phyloP scores from a whole-genome alignment of 441 rosid species.

The Pelargonium fulgidum region DNA sequence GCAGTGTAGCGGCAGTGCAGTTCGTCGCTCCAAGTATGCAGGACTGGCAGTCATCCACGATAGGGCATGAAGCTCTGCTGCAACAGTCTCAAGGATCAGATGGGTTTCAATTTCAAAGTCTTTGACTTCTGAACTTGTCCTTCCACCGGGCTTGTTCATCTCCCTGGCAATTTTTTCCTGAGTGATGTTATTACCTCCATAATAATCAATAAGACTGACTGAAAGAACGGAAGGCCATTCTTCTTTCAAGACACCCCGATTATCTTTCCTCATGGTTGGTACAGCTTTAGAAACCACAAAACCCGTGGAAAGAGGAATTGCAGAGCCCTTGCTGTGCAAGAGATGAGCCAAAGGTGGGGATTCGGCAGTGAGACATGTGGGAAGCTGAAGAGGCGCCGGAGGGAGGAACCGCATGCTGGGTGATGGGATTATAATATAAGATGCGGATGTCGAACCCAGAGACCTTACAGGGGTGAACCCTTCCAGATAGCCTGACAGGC shows the following conservation, averaged over 20 bases:
- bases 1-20: slow-evolving; percentile 86
- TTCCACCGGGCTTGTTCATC: slow-evolving; percentile 53
- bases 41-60: slow-evolving; percentile 98
- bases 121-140: slow-evolving; percentile 53
- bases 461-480: slow-evolving; percentile 94
- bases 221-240: slow-evolving; percentile 98
- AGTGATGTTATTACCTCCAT: slow-evolving; percentile 50
- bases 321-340: slow-evolving; percentile 93
- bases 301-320: slow-evolving; percentile 82
- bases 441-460: slow-evolving; percentile 73
- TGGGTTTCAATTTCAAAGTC: slow-evolving; percentile 75
- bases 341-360: slow-evolving; percentile 99
- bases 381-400: slow-evolving; percentile 85
- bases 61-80: slow-evolving; percentile 93
- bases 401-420: slow-evolving; percentile 97
- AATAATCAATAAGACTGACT: slow-evolving; percentile 80
- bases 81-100: slow-evolving; percentile 69
- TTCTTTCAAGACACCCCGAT: slow-evolving; percentile 55
- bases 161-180: slow-evolving; percentile 52
- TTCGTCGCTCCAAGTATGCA: slow-evolving; percentile 73
- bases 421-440: slow-evolving; percentile 89
- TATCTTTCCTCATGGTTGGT: slow-evolving; percentile 82
- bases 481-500: slow-evolving; percentile 58
- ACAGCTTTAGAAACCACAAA: slow-evolving; percentile 93
- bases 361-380: slow-evolving; percentile 94